These are phyloP conservation scores for Helminthosporium solani DNA, from an alignment of 2,329 filamentous ascomycete species.

Conservation along the genomic window DNA sequence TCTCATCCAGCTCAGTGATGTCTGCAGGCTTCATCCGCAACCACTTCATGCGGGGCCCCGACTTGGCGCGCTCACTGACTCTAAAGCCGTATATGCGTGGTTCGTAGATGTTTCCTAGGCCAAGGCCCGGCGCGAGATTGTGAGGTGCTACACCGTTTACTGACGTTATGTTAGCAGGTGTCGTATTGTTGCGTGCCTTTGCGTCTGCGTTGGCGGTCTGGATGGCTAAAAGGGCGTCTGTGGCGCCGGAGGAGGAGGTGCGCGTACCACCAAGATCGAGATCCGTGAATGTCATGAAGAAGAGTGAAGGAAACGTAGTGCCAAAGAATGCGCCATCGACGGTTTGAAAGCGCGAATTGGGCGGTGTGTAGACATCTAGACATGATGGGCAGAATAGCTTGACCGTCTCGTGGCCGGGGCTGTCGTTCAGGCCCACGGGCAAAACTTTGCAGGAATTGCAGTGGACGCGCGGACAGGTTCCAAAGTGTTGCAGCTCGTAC, in stretches of 20 bases:
- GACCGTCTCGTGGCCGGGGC: constrained; percentile 93
- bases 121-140: constrained; percentile 87
- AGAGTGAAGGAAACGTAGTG: constrained; percentile 92
- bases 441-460: constrained; percentile 89
- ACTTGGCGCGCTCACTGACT: constrained; percentile 85
- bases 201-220: constrained; percentile 37
- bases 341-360: constrained; percentile 94
- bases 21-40: constrained; percentile 79
- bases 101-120: constrained; percentile 81
- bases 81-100: constrained; percentile 96
- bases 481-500: constrained; percentile 95
- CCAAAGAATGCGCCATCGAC: constrained; percentile 98
- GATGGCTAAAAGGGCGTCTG: constrained; percentile 38
- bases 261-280: constrained; percentile 77
- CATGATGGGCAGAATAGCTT: constrained; percentile 98
- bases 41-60: constrained; percentile 96
- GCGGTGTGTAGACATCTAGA: constrained; percentile 94
- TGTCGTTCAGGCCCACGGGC: constrained; percentile 90
- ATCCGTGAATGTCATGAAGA: constrained; percentile 98
- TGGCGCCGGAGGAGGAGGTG: constrained; percentile 49
- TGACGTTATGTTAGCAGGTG: constrained; percentile 36
- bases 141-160: constrained; percentile 85
- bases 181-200: constrained; percentile 34
- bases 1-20: constrained; percentile 80
- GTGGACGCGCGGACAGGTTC: constrained; percentile 88